Base-by-base conservation (phyloP, 805 yeast genomes). In the Sugiyamaella smithiae region DNA sequence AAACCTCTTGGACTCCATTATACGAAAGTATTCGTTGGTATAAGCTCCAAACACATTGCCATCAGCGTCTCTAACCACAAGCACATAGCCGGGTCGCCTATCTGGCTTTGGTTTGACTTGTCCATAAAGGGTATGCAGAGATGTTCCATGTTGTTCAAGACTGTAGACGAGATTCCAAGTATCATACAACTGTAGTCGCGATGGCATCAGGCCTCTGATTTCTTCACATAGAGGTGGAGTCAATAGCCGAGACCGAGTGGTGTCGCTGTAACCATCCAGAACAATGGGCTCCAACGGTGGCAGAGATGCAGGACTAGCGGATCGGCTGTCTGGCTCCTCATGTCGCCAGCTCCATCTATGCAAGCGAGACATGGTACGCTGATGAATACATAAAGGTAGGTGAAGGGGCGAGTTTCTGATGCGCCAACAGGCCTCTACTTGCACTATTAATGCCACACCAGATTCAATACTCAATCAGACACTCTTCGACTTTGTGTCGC, bases 131-230 rank as follows among this genome's bases (percentile, higher is more conserved):
- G 98, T 89, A 50, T 77, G 81, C 46, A 91, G 65, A 0, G 96
- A 86, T 0, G 95, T 83, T 0, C 99, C 99, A 63, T 89, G 87
- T 65, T 88, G 97, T 57, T 90, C 97, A 52, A 88, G 67, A n/a
- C 93, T 84, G 63, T 90, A 91, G 2, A 82, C 65, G 43, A 93
- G 66, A 4, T 75, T 67, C 99, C 98, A 93, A 4, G 76, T 76
- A 32, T 84, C 82, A 52, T 79, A 79, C 20, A 91, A 71, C 63
- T 88, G 97, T 33, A 86, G 70, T 41, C 97, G 72, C 3, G 87
- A 75, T 0, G 97, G 96, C 51, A 93, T 64, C 46, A 88, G 74
- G 23, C 72, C 70, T 40, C 96, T 73, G 29, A 91, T 74, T 47
- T 88, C 88, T 50, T 77, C 85, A 0, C 93, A 93, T 59, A 91